Percentiles rank a stretch among this genome's conserved stretches.
These are phyloP conservation scores for Seiridium cupressi DNA, from an alignment of 2,329 filamentous ascomycete genomes.

Conservation along the genomic window DNA sequence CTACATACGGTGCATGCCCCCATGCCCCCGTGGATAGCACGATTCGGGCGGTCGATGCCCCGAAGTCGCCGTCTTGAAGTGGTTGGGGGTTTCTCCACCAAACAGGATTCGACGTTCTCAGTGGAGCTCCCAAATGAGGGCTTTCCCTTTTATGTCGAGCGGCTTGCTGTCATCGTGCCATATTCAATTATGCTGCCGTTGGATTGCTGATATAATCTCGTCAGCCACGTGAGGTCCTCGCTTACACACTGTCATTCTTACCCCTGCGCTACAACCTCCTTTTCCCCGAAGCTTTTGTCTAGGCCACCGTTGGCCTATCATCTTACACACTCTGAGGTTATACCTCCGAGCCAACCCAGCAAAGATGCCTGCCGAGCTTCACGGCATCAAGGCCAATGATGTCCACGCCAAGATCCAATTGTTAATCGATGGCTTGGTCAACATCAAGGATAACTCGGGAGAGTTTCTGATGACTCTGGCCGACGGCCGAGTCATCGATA, in stretches of 20 bases:
- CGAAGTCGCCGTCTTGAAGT: not conserved
- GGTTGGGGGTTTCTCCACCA: conserved; percentile 11
- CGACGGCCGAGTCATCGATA: conserved; percentile 77
- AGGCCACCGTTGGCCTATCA: not conserved
- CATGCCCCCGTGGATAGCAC: not conserved
- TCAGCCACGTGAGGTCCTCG: not conserved
- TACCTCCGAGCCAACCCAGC: not conserved
- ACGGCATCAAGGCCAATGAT: conserved; percentile 45
- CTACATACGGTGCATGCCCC: not conserved
- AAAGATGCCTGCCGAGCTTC: conserved; percentile 38
- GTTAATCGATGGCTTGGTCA: conserved; percentile 72
- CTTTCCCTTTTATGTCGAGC: not conserved
- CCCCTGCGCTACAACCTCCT: not conserved
- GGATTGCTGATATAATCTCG: not conserved
- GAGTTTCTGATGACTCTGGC: conserved; percentile 69
- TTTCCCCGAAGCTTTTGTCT: not conserved
- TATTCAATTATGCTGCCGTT: not conserved
- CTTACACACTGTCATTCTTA: not conserved
- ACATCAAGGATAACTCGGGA: conserved; percentile 73
- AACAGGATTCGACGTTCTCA: not conserved
- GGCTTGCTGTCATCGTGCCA: not conserved
- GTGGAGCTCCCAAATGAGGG: not conserved
- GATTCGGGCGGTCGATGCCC: conserved; percentile 3
- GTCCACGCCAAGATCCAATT: conserved; percentile 58
- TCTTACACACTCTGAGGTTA: not conserved